A percentile compares a stretch with the other conserved stretches of the same genome.
Evolutionary conservation across 371 early-diverging fungal genomes (phyloP).

Genomic region (Rhizopus arrhizus): DNA sequence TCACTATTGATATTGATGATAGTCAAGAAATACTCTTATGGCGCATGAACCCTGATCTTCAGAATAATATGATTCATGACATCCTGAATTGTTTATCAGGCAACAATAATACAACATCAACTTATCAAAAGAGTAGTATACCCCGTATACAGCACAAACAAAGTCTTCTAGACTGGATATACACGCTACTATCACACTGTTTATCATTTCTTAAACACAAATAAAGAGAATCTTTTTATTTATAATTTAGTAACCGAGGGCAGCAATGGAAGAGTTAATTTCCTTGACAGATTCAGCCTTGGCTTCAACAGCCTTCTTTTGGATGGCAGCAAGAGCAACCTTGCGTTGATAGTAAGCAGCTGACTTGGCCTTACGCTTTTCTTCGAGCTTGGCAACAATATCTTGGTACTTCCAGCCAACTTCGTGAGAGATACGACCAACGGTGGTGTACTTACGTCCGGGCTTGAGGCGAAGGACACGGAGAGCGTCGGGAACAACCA

Average conservation of each 20-base stretch:
- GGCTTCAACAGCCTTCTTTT: constrained; percentile 54
- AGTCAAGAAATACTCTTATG: constrained; percentile 15
- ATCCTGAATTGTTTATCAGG: constrained; percentile 7
- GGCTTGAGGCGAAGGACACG: constrained; percentile 96
- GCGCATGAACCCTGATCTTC: constrained; percentile 26
- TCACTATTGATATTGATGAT: constrained; percentile 13
- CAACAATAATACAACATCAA: neutral
- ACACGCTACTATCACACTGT: neutral
- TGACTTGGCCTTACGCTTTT: constrained; percentile 95
- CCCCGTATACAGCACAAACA: neutral
- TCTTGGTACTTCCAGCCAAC: constrained; percentile 99
- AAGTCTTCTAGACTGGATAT: neutral
- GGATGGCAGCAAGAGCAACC: constrained; percentile 49
- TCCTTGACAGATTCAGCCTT: constrained; percentile 55
- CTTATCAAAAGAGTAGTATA: neutral
- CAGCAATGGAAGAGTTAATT: constrained; percentile 50
- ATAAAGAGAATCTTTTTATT: neutral
- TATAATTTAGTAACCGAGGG: constrained; percentile 61
- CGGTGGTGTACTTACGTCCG: constrained; percentile 94
- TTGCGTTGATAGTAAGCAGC: constrained; percentile 93
- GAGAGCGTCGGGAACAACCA: constrained; percentile 97
- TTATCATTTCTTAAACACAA: constrained; percentile 3
- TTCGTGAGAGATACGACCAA: constrained; percentile 94
- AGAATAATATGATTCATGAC: neutral
- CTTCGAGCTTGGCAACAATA: constrained; percentile 94